A percentile compares a stretch with the other conserved stretches of the same genome.
Evolutionary conservation across 176 grass and related monocot species (phyloP).

Genomic region (Phoenix roebelenii): DNA sequence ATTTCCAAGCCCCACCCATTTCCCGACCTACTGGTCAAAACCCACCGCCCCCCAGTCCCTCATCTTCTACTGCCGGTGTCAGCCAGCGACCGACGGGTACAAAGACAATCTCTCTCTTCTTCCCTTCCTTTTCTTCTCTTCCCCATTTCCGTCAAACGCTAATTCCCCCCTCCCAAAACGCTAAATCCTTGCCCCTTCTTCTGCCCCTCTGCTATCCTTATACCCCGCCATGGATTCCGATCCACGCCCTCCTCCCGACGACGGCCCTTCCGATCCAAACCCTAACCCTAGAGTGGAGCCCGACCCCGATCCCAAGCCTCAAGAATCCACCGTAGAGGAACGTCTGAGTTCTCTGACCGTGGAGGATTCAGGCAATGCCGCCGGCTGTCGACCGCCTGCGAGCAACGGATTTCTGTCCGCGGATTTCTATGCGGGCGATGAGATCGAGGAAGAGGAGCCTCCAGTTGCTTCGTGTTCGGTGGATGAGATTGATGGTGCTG

Average conservation of each 20-base stretch:
- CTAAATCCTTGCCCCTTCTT: background rate
- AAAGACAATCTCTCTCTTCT: background rate
- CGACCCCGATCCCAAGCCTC: background rate
- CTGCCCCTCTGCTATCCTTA: background rate
- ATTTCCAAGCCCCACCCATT: too few species aligned
- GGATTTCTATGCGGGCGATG: constrained; percentile 32
- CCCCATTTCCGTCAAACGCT: too few species aligned
- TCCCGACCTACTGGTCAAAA: too few species aligned
- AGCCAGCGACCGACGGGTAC: constrained; percentile 2
- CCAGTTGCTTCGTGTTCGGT: background rate
- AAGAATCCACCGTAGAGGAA: background rate
- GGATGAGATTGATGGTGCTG: constrained; percentile 27
- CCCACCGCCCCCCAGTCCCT: too few species aligned
- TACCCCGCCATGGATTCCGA: constrained; percentile 27
- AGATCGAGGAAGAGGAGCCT: too few species aligned
- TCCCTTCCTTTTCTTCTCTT: background rate
- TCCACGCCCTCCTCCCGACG: constrained; percentile 3
- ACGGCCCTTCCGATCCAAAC: constrained; percentile 27
- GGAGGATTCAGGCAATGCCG: constrained; percentile 4
- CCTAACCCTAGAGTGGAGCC: constrained; percentile 2
- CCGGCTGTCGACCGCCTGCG: constrained; percentile 2
- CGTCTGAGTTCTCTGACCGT: constrained; percentile 16
- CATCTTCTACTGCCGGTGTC: too few species aligned
- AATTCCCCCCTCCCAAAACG: too few species aligned
- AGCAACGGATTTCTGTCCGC: constrained; percentile 36